phyloP scores from a whole-genome alignment of 768 basidiomycete genomes.

The Terana coerulea region DNA sequence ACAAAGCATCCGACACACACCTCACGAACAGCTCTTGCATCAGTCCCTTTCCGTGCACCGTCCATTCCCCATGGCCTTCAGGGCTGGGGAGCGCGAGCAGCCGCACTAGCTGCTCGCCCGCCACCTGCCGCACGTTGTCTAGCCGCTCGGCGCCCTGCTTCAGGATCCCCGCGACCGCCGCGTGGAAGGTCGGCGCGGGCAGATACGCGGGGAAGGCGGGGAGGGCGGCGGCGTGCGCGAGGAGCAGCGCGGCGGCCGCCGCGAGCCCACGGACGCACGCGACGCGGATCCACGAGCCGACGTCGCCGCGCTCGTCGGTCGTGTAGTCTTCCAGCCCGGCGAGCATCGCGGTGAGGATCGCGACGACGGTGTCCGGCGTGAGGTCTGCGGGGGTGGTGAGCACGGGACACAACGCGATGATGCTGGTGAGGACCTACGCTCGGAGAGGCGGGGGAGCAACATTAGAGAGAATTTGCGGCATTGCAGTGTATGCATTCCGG shows the following conservation, averaged over 20 bases:
- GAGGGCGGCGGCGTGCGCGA: constrained; percentile 39
- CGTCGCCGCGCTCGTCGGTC: constrained; percentile 91
- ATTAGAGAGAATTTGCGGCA: constrained; percentile 45
- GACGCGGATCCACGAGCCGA: constrained; percentile 93
- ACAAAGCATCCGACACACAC: constrained; percentile 30
- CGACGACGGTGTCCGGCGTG: constrained; percentile 39
- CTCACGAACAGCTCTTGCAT: constrained; percentile 51
- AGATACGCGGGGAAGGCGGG: constrained; percentile 55
- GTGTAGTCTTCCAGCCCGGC: constrained; percentile 87
- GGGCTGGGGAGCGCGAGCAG: constrained; percentile 49
- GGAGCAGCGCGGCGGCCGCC: constrained; percentile 46
- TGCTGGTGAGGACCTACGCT: constrained; percentile 35
- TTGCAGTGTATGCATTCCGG: constrained; percentile 47
- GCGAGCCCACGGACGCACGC: constrained; percentile 69
- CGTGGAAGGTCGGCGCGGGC: constrained; percentile 52
- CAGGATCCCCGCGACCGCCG: constrained; percentile 60
- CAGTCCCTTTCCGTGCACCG: constrained; percentile 42
- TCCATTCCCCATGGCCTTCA: constrained; percentile 43
- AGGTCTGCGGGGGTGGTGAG: constrained; percentile 36
- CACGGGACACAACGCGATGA: background rate
- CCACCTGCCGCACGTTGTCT: constrained; percentile 83
- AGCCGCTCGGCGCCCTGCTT: constrained; percentile 91
- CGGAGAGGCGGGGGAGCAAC: constrained; percentile 35
- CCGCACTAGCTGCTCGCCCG: constrained; percentile 56
- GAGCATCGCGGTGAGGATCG: constrained; percentile 54